Conservation (phyloP, 139 green algal species). For the Bryopsis sp. region DNA sequence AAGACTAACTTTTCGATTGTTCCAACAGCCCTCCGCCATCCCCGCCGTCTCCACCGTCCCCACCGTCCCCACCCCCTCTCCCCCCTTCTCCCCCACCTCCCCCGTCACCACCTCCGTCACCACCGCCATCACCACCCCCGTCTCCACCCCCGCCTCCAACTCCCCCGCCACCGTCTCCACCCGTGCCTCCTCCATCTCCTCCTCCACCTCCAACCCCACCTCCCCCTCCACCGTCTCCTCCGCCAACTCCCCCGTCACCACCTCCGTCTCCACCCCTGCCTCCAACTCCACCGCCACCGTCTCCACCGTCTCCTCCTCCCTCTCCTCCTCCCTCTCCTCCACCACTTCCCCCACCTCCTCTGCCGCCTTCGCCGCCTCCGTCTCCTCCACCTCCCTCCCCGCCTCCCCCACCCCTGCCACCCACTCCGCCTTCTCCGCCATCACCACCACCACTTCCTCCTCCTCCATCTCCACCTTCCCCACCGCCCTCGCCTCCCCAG, state of each 20-base stretch:
- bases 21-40: too few relatives aligned
- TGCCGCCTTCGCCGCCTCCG: background rate
- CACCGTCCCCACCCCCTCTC: too few relatives aligned
- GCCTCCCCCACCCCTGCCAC: background rate
- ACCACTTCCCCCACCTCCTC: background rate
- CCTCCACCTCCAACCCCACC: background rate
- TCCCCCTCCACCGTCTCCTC: background rate
- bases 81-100: too few relatives aligned
- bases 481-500: background rate
- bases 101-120: too few relatives aligned
- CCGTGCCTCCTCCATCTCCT: background rate
- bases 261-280: background rate
- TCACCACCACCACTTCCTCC: background rate
- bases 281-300: background rate
- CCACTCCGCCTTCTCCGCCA: background rate
- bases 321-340: background rate
- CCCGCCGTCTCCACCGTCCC: too few relatives aligned
- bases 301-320: background rate
- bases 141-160: too few relatives aligned
- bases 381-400: background rate
- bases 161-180: background rate
- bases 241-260: background rate
- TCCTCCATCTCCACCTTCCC: background rate
- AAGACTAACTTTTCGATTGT: too few relatives aligned
- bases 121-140: too few relatives aligned